Percentiles rank a stretch among this genome's conserved stretches.
These are phyloP conservation scores for Phytophthora crassamura DNA, from an alignment of 352 stramenopile genomes.

Conservation along the genomic window DNA sequence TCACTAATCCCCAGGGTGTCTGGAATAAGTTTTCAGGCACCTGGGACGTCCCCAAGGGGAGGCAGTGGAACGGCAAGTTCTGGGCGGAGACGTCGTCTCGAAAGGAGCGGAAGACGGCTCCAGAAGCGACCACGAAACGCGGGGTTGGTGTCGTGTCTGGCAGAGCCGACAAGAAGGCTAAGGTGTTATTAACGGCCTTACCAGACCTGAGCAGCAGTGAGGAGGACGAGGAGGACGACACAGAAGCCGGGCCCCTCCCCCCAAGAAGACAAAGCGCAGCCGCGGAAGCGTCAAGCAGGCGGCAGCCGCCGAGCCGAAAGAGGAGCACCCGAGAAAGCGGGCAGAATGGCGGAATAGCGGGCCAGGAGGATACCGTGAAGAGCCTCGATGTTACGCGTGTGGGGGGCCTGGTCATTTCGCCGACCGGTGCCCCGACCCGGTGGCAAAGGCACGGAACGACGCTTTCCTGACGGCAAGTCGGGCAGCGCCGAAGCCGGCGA, in stretches of 20 bases:
- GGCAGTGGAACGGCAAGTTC: conserved; percentile 1
- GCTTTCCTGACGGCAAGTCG: not conserved
- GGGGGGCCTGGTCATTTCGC: not conserved
- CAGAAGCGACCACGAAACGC: not conserved
- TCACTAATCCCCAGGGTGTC: conserved; percentile 1
- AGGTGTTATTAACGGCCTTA: too few species aligned
- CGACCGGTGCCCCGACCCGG: not conserved
- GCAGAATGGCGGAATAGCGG: too few species aligned
- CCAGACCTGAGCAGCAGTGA: too few species aligned
- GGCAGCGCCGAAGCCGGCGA: not conserved
- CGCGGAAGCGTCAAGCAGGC: too few species aligned
- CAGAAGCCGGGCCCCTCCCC: too few species aligned
- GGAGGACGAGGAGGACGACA: too few species aligned
- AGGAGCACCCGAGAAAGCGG: too few species aligned
- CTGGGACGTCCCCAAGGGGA: not conserved
- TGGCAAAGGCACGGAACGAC: conserved; percentile 1
- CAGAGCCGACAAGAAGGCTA: not conserved
- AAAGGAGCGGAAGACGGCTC: not conserved
- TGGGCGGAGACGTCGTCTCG: not conserved
- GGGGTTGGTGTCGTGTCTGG: too few species aligned
- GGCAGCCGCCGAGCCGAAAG: too few species aligned
- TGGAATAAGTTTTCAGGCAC: not conserved
- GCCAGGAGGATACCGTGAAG: too few species aligned
- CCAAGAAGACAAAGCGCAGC: too few species aligned
- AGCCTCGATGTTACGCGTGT: conserved; percentile 1